A percentile compares a stretch with the other conserved stretches of the same genome.
Conservation (phyloP, 768 basidiomycete species). For the Trametes villosa region DNA sequence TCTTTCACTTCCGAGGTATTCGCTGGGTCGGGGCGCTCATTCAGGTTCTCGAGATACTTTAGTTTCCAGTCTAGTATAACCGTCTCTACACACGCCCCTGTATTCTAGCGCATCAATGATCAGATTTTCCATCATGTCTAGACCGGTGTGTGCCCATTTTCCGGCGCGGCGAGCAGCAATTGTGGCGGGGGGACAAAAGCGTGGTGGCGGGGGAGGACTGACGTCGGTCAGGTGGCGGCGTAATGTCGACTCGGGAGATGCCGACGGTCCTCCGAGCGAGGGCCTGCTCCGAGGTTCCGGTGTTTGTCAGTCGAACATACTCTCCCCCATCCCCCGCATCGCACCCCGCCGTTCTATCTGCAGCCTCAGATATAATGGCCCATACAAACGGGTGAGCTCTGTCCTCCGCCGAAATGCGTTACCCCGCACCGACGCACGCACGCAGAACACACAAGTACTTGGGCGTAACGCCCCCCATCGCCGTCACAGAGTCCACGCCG, state of each 20-base stretch:
- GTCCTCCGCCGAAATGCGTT: not conserved
- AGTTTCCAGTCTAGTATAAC: slow-evolving; percentile 17
- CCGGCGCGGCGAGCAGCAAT: not conserved
- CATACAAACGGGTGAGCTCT: slow-evolving; percentile 20
- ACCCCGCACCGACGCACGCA: not conserved
- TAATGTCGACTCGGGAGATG: slow-evolving; percentile 18
- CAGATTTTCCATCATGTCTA: slow-evolving; percentile 18
- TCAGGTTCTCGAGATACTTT: slow-evolving; percentile 13
- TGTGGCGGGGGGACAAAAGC: not conserved
- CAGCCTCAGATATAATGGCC: slow-evolving; percentile 7
- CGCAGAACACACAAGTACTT: slow-evolving; percentile 53
- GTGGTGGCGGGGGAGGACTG: not conserved
- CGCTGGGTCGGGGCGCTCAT: slow-evolving; percentile 13
- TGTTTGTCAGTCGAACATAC: slow-evolving; percentile 18
- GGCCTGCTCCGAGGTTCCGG: slow-evolving; percentile 16
- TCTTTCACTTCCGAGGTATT: slow-evolving; percentile 9
- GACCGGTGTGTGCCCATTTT: not conserved
- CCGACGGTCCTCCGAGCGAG: slow-evolving; percentile 14
- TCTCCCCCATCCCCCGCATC: not conserved
- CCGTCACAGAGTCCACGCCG: slow-evolving; percentile 71
- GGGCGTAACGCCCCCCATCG: slow-evolving; percentile 87
- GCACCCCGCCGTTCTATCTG: slow-evolving; percentile 4
- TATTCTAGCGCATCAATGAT: slow-evolving; percentile 27
- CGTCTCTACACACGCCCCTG: slow-evolving; percentile 10
- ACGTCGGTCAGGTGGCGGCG: slow-evolving; percentile 12